These are phyloP conservation scores for Beverwykella pulmonaria DNA, from an alignment of 495 filamentous ascomycete genomes.

Conservation along the genomic window DNA sequence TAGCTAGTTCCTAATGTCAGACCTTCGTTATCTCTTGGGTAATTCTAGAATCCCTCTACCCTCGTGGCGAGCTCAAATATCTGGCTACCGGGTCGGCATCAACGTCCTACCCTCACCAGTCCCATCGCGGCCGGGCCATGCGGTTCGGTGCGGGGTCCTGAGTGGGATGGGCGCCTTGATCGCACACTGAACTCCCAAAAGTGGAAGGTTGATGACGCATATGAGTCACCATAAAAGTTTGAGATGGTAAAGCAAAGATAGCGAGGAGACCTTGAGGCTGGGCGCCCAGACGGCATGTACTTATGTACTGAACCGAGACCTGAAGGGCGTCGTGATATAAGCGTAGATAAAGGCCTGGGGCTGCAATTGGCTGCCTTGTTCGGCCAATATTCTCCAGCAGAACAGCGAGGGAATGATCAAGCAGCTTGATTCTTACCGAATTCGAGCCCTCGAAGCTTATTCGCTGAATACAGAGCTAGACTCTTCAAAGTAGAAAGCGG, in stretches of 20 bases:
- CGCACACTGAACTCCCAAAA: neutral
- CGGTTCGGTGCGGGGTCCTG: neutral
- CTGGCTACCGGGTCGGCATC: neutral
- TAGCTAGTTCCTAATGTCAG: neutral
- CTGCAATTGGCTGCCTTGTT: neutral
- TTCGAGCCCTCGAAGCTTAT: neutral
- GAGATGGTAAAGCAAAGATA: constrained; percentile 1
- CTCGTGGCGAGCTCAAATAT: neutral
- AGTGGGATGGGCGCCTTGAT: neutral
- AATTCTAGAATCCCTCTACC: neutral
- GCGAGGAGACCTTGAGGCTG: neutral
- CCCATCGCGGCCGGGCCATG: constrained; percentile 7
- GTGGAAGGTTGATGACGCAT: neutral
- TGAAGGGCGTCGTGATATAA: constrained; percentile 1
- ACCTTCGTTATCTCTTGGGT: neutral
- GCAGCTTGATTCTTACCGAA: neutral
- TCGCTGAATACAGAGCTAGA: neutral
- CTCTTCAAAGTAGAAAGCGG: neutral
- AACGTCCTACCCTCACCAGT: neutral
- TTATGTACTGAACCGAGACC: neutral
- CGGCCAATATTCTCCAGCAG: neutral
- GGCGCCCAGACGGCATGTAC: constrained; percentile 9
- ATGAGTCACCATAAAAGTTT: neutral
- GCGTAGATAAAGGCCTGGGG: neutral
- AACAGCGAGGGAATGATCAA: neutral